These are phyloP conservation scores for Schizochytrium sp. DNA, from an alignment of 108 stramenopile genomes.

Conservation along the genomic window DNA sequence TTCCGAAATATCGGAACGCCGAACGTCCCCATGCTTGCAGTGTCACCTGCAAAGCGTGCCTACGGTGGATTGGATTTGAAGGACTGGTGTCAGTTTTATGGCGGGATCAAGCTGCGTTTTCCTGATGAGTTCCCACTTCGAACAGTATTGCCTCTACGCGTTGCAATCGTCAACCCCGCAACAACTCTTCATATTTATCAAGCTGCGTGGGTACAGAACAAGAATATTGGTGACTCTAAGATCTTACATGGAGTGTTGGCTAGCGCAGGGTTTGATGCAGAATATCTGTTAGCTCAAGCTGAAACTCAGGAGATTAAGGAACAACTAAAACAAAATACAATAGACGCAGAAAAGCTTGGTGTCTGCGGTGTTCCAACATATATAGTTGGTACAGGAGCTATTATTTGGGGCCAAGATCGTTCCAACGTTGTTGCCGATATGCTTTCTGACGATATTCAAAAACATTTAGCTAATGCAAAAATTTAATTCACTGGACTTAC, in stretches of 20 bases:
- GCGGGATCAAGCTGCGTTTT: background rate
- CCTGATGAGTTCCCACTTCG: conserved; percentile 47
- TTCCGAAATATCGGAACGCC: conserved; percentile 53
- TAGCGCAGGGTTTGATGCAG: background rate
- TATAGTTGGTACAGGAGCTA: background rate
- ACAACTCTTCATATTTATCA: background rate
- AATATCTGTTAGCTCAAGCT: conserved; percentile 1
- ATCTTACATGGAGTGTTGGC: conserved; percentile 5
- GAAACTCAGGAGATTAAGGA: background rate
- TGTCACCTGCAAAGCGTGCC: conserved; percentile 1
- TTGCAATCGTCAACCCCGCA: background rate
- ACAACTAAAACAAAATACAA: conserved; percentile 13
- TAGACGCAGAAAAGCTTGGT: background rate
- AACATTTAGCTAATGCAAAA: no score
- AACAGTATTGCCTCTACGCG: conserved; percentile 33
- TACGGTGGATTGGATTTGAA: conserved; percentile 44
- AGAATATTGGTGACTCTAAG: conserved; percentile 5
- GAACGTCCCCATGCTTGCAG: conserved; percentile 50
- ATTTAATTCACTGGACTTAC: no score
- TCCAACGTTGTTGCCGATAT: conserved; percentile 39
- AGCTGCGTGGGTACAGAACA: conserved; percentile 23
- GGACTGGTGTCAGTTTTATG: conserved; percentile 36
- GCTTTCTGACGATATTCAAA: conserved; percentile 15
- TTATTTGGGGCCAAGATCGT: conserved; percentile 55
- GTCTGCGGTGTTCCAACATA: conserved; percentile 42